Percentiles rank a stretch among this genome's conserved stretches.
phyloP scores from a whole-genome alignment of 768 basidiomycete genomes.

The Hericium alpestre region DNA sequence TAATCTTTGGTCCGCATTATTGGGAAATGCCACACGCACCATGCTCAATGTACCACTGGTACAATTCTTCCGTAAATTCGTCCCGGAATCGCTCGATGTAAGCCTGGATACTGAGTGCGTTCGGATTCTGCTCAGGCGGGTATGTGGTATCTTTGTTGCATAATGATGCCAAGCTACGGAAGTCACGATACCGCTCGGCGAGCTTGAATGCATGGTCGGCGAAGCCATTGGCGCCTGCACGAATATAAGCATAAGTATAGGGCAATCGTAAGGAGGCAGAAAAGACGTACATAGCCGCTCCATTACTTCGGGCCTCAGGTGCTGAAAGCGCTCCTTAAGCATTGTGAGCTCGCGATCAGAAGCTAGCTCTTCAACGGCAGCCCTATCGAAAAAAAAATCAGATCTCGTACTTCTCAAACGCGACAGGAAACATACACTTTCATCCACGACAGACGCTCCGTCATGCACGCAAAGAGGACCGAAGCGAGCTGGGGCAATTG shows the following conservation, averaged over 20 bases:
- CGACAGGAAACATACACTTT: constrained; percentile 32
- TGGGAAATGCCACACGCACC: constrained; percentile 33
- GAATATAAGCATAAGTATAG: background rate
- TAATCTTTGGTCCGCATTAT: background rate
- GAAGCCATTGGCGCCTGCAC: constrained; percentile 54
- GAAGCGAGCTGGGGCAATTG: constrained; percentile 60
- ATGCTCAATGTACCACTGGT: constrained; percentile 86
- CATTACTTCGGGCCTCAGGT: constrained; percentile 66
- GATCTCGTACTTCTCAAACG: background rate
- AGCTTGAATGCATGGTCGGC: constrained; percentile 65
- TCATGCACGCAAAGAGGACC: constrained; percentile 51
- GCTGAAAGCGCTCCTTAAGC: constrained; percentile 56
- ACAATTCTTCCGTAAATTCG: constrained; percentile 81
- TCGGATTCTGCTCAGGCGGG: constrained; percentile 54
- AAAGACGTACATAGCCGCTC: constrained; percentile 62
- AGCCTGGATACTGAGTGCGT: constrained; percentile 46
- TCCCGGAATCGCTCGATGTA: constrained; percentile 76
- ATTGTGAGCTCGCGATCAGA: constrained; percentile 46
- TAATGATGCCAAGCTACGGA: constrained; percentile 72
- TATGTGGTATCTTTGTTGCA: constrained; percentile 62
- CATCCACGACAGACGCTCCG: constrained; percentile 63
- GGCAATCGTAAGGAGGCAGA: background rate
- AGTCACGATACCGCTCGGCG: constrained; percentile 83
- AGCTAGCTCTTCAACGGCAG: constrained; percentile 36
- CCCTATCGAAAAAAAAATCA: constrained; percentile 19